A percentile compares a stretch with the other conserved stretches of the same genome.
These are phyloP conservation scores for Nemania sp. DNA, from an alignment of 2,329 filamentous ascomycete species.

Conservation along the genomic window DNA sequence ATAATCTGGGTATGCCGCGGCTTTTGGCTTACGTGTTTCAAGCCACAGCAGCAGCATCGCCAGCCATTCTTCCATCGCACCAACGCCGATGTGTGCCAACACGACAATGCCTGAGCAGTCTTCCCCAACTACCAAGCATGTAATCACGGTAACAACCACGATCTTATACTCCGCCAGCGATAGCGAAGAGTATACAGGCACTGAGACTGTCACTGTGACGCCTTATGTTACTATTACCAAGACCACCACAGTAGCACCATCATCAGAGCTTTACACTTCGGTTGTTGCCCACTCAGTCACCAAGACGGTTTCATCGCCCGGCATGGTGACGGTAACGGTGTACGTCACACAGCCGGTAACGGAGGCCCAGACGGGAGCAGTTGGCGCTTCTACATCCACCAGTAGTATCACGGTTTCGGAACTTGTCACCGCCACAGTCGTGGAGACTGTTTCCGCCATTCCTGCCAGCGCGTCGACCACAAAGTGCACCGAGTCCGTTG, in stretches of 20 bases:
- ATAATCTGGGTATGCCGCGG: background rate
- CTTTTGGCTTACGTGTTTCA: background rate
- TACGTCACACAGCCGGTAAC: conserved; percentile 7
- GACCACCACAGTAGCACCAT: conserved; percentile 12
- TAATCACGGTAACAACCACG: conserved; percentile 18
- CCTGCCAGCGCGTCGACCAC: background rate
- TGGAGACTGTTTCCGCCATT: conserved; percentile 17
- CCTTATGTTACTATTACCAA: conserved; percentile 19
- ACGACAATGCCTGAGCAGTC: background rate
- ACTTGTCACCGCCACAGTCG: conserved; percentile 9
- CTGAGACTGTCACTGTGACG: conserved; percentile 26
- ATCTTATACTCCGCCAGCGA: background rate
- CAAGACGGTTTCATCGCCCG: background rate
- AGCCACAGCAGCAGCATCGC: background rate
- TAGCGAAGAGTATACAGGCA: conserved; percentile 15
- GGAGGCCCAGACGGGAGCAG: conserved; percentile 5
- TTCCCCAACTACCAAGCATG: background rate
- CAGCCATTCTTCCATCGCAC: background rate
- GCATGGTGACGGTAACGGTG: conserved; percentile 19
- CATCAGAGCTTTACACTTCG: background rate
- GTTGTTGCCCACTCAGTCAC: background rate
- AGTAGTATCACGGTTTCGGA: background rate
- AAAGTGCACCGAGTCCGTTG: conserved; percentile 1
- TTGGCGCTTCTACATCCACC: conserved; percentile 2
- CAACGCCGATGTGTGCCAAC: background rate